Evolutionary conservation across 116 monocot species (phyloP), one percentile per base, ranked within the genome.

Genomic region (Zostera marina): DNA sequence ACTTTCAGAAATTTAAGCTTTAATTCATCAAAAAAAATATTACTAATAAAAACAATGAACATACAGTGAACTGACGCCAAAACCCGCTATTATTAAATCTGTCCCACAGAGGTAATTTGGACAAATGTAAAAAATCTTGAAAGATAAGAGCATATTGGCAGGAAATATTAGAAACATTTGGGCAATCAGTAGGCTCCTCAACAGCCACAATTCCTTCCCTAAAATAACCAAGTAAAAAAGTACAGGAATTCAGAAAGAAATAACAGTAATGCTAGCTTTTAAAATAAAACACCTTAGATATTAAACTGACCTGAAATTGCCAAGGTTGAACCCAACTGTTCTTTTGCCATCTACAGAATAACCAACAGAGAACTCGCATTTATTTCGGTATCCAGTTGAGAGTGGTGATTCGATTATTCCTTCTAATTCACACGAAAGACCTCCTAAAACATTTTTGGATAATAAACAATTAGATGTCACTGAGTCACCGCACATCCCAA

Each of bases 321-420:
- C 96, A 72, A 85, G 77, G 77, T 77, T 78, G 78, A 88, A 96
- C 10, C 96, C 96, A 46, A 96, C 96, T 38, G 80, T 85, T 40
- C 17, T 56, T 65, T 82, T 89, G 17, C 89, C 89, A 45, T 85
- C 63, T 53, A 76, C 45, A 47, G 96, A 88, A 72, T 68, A 76
- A 32, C 96, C 96, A 19, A 96, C 89, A 41, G 96, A 88, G 54
- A 96, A 96, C 63, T 96, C 96, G 59, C 96, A 96, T 56, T 96
- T 96, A 69, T 88, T 96, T 13, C 96, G 74, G 52, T 96, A 96
- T 7, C 96, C 96, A 74, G 75, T 65, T 51, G 71, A 56, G 13
- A 82, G 8, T 52, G 96, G 96, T 59, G 96, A 96, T 74, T 79
- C 78, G 53, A 96, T 12, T 69, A 96, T 80, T 42, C 89, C 96